Conservation (phyloP, 2,329 filamentous ascomycete species). For the Paracoccidioides brasiliensis region DNA sequence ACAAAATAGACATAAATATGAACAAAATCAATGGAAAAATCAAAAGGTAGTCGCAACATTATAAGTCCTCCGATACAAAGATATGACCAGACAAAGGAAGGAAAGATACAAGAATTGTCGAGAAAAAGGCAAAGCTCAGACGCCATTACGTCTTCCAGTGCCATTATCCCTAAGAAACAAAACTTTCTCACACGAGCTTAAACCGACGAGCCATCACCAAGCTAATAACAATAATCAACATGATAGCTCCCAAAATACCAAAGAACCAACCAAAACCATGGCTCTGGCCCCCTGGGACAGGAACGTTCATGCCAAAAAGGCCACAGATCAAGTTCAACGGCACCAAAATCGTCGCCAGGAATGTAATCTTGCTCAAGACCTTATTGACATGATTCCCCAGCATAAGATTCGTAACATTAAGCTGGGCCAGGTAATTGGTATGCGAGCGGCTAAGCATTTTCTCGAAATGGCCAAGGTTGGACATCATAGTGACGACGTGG, state of each 20-base stretch:
- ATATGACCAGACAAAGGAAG: not conserved
- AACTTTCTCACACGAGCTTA: slow-evolving; percentile 24
- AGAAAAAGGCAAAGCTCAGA: not conserved
- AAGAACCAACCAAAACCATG: slow-evolving; percentile 35
- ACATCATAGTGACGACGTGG: slow-evolving; percentile 99
- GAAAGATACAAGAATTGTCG: not conserved
- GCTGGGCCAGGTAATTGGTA: slow-evolving; percentile 89
- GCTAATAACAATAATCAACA: slow-evolving; percentile 27
- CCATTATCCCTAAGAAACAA: not conserved
- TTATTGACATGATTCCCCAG: slow-evolving; percentile 81
- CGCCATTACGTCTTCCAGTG: too few relatives aligned
- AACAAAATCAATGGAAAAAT: not conserved
- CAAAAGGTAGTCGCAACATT: not conserved
- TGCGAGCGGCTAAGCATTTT: slow-evolving; percentile 93
- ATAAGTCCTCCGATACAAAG: not conserved
- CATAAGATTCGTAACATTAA: slow-evolving; percentile 80
- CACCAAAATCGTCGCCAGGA: slow-evolving; percentile 88
- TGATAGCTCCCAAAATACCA: slow-evolving; percentile 36
- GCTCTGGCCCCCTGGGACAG: slow-evolving; percentile 29
- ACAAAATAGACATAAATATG: not conserved
- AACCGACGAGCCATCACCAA: slow-evolving; percentile 29
- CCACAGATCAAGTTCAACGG: slow-evolving; percentile 81
- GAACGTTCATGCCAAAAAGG: slow-evolving; percentile 41
- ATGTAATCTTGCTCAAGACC: slow-evolving; percentile 85
- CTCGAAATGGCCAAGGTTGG: slow-evolving; percentile 86